Percentiles rank a stretch among this genome's conserved stretches.
These are phyloP conservation scores for Irpex rosettiformis DNA, from an alignment of 1,284 basidiomycete species.

Conservation along the genomic window DNA sequence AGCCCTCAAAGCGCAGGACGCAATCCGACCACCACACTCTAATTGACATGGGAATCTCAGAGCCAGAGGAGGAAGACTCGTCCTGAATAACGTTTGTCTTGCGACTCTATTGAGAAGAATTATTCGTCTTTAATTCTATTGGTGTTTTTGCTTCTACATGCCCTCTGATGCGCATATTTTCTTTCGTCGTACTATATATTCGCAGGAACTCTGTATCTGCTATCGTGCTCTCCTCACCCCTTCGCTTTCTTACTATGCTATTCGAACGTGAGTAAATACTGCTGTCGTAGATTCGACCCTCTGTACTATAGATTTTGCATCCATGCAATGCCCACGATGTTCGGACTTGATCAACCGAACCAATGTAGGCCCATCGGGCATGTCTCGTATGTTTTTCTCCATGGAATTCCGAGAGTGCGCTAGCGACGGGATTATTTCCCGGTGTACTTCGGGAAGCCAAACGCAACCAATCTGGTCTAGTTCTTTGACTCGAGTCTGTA, in stretches of 20 bases:
- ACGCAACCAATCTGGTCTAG: neutral
- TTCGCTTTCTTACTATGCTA: neutral
- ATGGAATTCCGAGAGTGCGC: neutral
- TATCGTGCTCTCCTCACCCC: neutral
- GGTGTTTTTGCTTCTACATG: no score
- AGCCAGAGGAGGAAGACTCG: slow-evolving; percentile 19
- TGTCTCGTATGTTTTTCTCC: no score
- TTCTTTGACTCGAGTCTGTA: neutral
- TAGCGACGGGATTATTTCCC: neutral
- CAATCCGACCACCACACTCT: slow-evolving; percentile 30
- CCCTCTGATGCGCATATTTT: neutral
- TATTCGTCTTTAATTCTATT: neutral
- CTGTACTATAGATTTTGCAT: neutral
- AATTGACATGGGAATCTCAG: slow-evolving; percentile 12
- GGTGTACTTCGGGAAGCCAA: no score
- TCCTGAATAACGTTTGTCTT: neutral
- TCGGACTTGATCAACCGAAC: neutral
- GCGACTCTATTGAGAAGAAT: neutral
- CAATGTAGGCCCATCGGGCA: no score
- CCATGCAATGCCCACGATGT: neutral
- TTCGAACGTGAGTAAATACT: neutral
- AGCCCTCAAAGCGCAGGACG: slow-evolving; percentile 43
- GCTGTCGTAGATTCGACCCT: neutral
- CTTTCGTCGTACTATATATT: neutral
- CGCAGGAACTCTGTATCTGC: neutral